A percentile compares a stretch with the other conserved stretches of the same genome.
Conservation (phyloP, 768 basidiomycete genomes). For the Flagelloscypha sp. region DNA sequence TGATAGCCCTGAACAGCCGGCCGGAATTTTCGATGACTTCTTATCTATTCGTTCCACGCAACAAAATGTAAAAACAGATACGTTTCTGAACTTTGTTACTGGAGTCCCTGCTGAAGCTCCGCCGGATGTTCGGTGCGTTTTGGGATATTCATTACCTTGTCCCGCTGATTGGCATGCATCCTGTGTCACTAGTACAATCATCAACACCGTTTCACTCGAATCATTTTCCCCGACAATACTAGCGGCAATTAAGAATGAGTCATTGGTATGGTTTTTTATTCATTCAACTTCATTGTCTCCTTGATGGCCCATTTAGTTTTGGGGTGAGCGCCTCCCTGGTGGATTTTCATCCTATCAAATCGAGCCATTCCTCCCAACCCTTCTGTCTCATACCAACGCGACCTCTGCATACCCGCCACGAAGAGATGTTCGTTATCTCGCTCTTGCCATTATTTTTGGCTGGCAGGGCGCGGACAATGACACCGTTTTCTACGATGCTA, state of each 20-base stretch:
- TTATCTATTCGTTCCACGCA: conserved; percentile 32
- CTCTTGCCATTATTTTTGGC: conserved; percentile 39
- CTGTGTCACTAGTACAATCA: conserved; percentile 9
- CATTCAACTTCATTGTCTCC: not conserved
- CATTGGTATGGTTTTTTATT: conserved; percentile 20
- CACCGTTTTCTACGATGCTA: conserved; percentile 29
- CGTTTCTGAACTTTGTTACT: conserved; percentile 33
- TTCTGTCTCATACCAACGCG: conserved; percentile 28
- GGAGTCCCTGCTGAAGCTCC: conserved; percentile 28
- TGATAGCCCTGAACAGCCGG: conserved; percentile 41
- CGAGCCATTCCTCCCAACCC: conserved; percentile 39
- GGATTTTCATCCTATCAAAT: conserved; percentile 38
- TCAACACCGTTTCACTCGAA: conserved; percentile 35
- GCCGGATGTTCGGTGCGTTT: conserved; percentile 16
- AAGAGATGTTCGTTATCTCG: conserved; percentile 28
- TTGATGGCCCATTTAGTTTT: conserved; percentile 28
- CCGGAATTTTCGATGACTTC: conserved; percentile 45
- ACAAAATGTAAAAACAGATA: conserved; percentile 30
- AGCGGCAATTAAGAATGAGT: conserved; percentile 35
- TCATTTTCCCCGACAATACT: conserved; percentile 28
- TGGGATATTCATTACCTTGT: conserved; percentile 9
- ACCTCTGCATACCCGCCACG: conserved; percentile 41
- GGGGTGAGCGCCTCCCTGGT: conserved; percentile 29
- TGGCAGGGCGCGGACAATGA: conserved; percentile 36
- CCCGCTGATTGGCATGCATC: conserved; percentile 12